These are phyloP conservation scores for Xylaria curta DNA, from an alignment of 495 filamentous ascomycete species.

Conservation along the genomic window DNA sequence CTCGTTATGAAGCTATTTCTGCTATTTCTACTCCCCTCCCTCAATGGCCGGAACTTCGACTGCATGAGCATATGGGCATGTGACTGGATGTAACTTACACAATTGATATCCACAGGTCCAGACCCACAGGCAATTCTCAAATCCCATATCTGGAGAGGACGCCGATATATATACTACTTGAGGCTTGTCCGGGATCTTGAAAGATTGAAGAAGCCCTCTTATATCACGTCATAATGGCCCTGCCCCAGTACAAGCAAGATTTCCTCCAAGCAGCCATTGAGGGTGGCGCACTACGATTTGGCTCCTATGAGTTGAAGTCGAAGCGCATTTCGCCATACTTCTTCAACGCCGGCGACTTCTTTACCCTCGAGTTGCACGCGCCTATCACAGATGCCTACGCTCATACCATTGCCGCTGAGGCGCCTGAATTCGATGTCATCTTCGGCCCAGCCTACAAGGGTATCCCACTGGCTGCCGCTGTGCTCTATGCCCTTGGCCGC, in stretches of 20 bases:
- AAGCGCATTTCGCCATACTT: slow-evolving; percentile 96
- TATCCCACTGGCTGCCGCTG: slow-evolving; percentile 80
- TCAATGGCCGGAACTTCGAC: too few relatives aligned
- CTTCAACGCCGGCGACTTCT: slow-evolving; percentile 92
- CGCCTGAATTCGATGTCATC: slow-evolving; percentile 67
- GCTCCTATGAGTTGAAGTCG: slow-evolving; percentile 88
- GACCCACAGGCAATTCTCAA: neutral
- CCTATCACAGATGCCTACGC: slow-evolving; percentile 83
- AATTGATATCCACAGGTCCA: neutral
- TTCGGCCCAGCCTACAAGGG: slow-evolving; percentile 97
- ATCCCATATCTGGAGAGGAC: neutral
- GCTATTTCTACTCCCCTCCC: neutral
- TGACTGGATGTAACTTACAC: neutral
- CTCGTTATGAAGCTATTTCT: neutral
- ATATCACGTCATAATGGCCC: slow-evolving; percentile 50
- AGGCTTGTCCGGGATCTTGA: neutral
- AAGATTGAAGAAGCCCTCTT: neutral
- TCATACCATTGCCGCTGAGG: slow-evolving; percentile 62
- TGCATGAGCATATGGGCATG: neutral
- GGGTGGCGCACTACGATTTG: slow-evolving; percentile 83
- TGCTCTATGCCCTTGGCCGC: slow-evolving; percentile 70
- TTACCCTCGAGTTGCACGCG: slow-evolving; percentile 73
- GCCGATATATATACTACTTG: neutral
- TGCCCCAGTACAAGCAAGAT: slow-evolving; percentile 61
- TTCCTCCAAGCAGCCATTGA: slow-evolving; percentile 76